Evolutionary conservation across 345 rosid genomes (phyloP).

Genomic region (Nephelium lappaceum): DNA sequence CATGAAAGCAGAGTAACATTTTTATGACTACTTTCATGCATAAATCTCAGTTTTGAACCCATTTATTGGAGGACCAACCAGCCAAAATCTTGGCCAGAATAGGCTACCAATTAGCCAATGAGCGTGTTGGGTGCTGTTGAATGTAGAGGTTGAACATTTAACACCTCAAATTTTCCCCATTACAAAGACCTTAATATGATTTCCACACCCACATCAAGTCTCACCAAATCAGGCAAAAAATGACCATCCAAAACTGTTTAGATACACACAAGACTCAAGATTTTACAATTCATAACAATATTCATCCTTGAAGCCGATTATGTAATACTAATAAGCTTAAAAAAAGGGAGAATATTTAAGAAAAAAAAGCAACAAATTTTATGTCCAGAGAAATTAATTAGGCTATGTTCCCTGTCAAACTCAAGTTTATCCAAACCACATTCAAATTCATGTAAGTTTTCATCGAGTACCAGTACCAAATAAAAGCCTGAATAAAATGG

Average conservation of each 20-base stretch:
- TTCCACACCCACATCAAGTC: not conserved
- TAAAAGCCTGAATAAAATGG: slow-evolving; percentile 4
- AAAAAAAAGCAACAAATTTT: not conserved
- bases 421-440: slow-evolving; percentile 13
- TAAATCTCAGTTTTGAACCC: too few species aligned
- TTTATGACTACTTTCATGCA: too few species aligned
- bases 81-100: too few species aligned
- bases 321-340: not conserved
- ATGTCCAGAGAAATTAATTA: slow-evolving; percentile 5
- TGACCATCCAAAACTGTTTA: not conserved
- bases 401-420: not conserved
- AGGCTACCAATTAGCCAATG: too few species aligned
- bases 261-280: not conserved
- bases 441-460: slow-evolving; percentile 24
- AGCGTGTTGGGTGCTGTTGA: too few species aligned
- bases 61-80: too few species aligned
- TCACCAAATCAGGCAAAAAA: not conserved
- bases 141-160: too few species aligned
- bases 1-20: too few species aligned
- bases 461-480: not conserved
- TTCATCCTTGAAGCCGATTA: not conserved
- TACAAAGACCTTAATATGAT: too few species aligned
- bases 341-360: not conserved
- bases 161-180: too few species aligned
- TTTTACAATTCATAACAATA: not conserved